A percentile compares a stretch with the other conserved stretches of the same genome.
Evolutionary conservation across 208 protist genomes (phyloP).

Genomic region (Crithidia bombi): DNA sequence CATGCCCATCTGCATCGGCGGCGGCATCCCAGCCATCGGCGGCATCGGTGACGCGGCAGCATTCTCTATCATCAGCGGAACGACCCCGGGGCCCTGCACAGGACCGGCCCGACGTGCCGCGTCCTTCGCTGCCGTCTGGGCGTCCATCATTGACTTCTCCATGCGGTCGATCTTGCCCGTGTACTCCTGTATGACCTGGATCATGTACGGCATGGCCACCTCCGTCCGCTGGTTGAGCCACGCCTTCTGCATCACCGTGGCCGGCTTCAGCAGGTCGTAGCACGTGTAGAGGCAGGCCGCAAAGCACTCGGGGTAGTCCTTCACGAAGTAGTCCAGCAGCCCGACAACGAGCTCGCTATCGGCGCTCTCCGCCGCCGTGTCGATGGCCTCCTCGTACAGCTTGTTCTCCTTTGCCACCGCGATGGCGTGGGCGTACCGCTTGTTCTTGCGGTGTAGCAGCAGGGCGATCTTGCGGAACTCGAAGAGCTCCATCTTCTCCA

Average conservation of each 20-base stretch:
- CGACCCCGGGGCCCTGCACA: conserved; percentile 31
- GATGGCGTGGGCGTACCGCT: conserved; percentile 92
- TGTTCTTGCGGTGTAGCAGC: conserved; percentile 96
- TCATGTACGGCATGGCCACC: conserved; percentile 99
- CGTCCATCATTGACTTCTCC: conserved; percentile 81
- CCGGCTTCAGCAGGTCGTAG: conserved; percentile 95
- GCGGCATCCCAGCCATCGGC: conserved; percentile 35
- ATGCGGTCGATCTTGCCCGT: conserved; percentile 85
- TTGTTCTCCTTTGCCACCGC: conserved; percentile 97
- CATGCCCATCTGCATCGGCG: conserved; percentile 50
- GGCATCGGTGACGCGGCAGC: conserved; percentile 34
- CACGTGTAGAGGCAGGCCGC: conserved; percentile 97
- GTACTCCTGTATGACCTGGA: conserved; percentile 97
- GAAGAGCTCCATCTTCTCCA: conserved; percentile 98
- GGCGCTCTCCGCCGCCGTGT: conserved; percentile 96
- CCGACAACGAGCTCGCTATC: conserved; percentile 93
- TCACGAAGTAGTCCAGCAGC: conserved; percentile 98
- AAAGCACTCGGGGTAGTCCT: conserved; percentile 96
- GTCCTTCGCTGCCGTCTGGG: conserved; percentile 87
- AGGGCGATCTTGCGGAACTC: conserved; percentile 99
- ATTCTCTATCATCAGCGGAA: conserved; percentile 81
- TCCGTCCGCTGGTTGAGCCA: conserved; percentile 98
- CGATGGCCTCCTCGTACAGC: conserved; percentile 98
- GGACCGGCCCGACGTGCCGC: conserved; percentile 69
- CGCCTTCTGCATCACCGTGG: conserved; percentile 98